These are phyloP conservation scores for Bolboschoenus planiculmis DNA, from an alignment of 176 grass and related monocot species.

Conservation along the genomic window DNA sequence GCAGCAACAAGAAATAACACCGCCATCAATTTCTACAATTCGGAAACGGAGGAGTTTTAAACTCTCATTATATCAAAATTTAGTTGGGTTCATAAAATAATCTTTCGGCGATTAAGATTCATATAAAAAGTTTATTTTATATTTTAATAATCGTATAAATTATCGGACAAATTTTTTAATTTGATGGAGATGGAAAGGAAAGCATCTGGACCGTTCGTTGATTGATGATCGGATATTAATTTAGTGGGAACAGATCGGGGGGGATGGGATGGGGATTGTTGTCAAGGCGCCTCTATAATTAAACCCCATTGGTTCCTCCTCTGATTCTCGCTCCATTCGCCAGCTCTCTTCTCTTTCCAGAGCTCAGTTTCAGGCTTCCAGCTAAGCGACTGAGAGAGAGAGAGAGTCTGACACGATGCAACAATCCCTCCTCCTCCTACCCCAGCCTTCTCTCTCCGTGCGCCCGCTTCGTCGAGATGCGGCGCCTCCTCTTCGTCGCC, in stretches of 20 bases:
- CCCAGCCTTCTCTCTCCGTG: neutral
- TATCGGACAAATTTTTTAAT: too few relatives aligned
- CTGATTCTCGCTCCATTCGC: neutral
- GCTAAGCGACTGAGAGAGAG: neutral
- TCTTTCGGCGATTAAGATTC: too few relatives aligned
- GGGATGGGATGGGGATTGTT: too few relatives aligned
- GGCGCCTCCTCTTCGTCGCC: neutral
- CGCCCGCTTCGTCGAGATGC: slow-evolving; percentile 3
- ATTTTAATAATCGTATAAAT: too few relatives aligned
- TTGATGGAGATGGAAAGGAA: neutral
- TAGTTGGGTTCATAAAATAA: too few relatives aligned
- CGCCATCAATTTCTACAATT: neutral
- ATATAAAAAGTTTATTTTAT: too few relatives aligned
- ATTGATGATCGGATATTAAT: neutral
- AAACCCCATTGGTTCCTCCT: neutral
- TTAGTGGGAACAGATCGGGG: neutral
- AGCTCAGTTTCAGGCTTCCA: neutral
- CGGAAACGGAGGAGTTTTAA: too few relatives aligned
- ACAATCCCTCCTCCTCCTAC: slow-evolving; percentile 43
- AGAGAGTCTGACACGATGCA: slow-evolving; percentile 36
- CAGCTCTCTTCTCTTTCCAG: neutral
- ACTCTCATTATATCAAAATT: too few relatives aligned
- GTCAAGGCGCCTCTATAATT: neutral
- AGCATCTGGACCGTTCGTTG: neutral
- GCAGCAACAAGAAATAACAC: neutral